A percentile compares a stretch with the other conserved stretches of the same genome.
These are phyloP conservation scores for Allium sativum DNA, from an alignment of 106 monocot species.

Conservation along the genomic window DNA sequence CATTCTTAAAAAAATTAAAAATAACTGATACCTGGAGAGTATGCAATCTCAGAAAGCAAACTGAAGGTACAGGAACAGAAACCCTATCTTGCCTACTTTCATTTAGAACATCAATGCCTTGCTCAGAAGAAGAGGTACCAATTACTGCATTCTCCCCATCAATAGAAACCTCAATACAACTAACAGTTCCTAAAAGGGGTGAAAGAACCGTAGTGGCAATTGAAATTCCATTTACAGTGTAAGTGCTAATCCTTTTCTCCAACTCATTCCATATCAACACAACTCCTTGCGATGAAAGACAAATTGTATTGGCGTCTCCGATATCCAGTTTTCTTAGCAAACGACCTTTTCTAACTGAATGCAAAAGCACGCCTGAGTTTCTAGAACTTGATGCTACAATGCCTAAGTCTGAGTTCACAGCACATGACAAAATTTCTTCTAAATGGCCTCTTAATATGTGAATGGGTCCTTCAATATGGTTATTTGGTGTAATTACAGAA, in stretches of 20 bases:
- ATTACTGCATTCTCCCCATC: constrained; percentile 72
- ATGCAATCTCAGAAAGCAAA: constrained; percentile 75
- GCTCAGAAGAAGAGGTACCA: constrained; percentile 38
- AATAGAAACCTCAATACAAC: constrained; percentile 67
- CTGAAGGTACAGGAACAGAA: constrained; percentile 64
- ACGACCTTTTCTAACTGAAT: constrained; percentile 71
- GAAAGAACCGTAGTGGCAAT: constrained; percentile 40
- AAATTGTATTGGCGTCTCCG: constrained; percentile 39
- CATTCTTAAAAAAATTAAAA: background rate
- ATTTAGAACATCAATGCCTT: background rate
- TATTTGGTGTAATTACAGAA: constrained; percentile 25
- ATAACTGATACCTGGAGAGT: constrained; percentile 51
- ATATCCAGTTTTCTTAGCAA: constrained; percentile 57
- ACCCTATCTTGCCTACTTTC: constrained; percentile 12
- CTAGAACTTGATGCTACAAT: constrained; percentile 65
- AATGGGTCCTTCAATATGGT: constrained; percentile 80
- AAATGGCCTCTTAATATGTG: constrained; percentile 95
- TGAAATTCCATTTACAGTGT: constrained; percentile 73
- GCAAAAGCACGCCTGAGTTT: constrained; percentile 55
- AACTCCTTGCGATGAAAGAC: constrained; percentile 71
- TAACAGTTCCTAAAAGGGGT: constrained; percentile 54
- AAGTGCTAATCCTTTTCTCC: constrained; percentile 52
- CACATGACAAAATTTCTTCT: constrained; percentile 60
- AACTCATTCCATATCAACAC: constrained; percentile 58
- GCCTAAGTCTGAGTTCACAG: constrained; percentile 72